A percentile compares a stretch with the other conserved stretches of the same genome.
Conservation (phyloP, 2,329 filamentous ascomycete species). For the Calonectria crousiana region DNA sequence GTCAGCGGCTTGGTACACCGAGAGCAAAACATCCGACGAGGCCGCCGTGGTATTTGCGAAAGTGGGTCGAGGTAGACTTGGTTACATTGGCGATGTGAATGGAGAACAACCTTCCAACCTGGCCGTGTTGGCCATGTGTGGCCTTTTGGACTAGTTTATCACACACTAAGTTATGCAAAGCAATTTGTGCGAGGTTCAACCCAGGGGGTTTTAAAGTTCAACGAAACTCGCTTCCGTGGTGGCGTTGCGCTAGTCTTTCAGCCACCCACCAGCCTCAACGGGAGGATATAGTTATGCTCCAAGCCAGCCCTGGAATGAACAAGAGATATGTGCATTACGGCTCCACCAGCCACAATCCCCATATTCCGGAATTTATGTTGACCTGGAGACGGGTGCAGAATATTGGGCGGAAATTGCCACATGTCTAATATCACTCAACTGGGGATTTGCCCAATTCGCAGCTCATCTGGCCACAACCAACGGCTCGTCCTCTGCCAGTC, state of each 20-base stretch:
- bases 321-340: not conserved
- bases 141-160: not conserved
- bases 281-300: not conserved
- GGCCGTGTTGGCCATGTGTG: conserved; percentile 26
- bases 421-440: not conserved
- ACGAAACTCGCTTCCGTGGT: too few relatives aligned
- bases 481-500: not conserved
- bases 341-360: not conserved
- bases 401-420: not conserved
- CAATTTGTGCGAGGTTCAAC: too few relatives aligned
- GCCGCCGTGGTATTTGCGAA: conserved; percentile 21
- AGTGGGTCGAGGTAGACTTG: conserved; percentile 18
- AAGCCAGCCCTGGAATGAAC: not conserved
- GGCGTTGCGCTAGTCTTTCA: too few relatives aligned
- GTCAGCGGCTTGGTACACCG: conserved; percentile 17
- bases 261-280: too few relatives aligned
- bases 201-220: too few relatives aligned
- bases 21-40: not conserved
- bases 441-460: not conserved
- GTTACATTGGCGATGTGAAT: conserved; percentile 29
- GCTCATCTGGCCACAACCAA: not conserved
- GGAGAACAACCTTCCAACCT: not conserved
- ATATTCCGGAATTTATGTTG: not conserved
- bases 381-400: not conserved
- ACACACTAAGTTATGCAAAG: not conserved